phyloP scores from a whole-genome alignment of 2,329 filamentous ascomycete genomes.

The Coccinonectria pachysandricola region DNA sequence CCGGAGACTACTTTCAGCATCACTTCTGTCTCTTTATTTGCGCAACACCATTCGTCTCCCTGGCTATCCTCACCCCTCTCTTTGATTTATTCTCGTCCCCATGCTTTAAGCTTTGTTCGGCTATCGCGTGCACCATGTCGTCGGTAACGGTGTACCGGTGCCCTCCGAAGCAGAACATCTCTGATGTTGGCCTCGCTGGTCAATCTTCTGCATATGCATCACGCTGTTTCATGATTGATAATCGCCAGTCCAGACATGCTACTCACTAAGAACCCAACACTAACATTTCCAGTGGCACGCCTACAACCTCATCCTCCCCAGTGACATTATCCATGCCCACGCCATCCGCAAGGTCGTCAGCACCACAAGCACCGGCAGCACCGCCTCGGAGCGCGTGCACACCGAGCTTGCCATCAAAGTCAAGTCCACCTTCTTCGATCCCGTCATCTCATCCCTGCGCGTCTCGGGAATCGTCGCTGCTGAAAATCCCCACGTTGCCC shows the following conservation, averaged over 20 bases:
- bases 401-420: constrained; percentile 48
- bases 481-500: constrained; percentile 42
- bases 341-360: constrained; percentile 45
- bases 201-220: background rate
- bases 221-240: too few species aligned
- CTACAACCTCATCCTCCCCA: constrained; percentile 47
- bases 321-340: constrained; percentile 44
- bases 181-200: too few species aligned
- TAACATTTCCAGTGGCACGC: constrained; percentile 41
- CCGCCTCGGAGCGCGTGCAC: constrained; percentile 43
- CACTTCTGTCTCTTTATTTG: constrained; percentile 11
- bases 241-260: too few species aligned
- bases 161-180: too few species aligned
- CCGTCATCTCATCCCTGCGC: constrained; percentile 42
- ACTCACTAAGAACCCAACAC: constrained; percentile 3
- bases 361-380: constrained; percentile 37
- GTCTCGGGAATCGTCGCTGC: constrained; percentile 43
- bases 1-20: too few species aligned
- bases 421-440: constrained; percentile 48
- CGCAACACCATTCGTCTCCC: constrained; percentile 9
- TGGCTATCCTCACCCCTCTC: constrained; percentile 2
- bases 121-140: too few species aligned
- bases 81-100: too few species aligned
- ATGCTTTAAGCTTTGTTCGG: too few species aligned
- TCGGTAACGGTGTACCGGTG: too few species aligned